Evolutionary conservation across 192 early-diverging fungal genomes (phyloP).

Genomic region (Coemansia reversa): DNA sequence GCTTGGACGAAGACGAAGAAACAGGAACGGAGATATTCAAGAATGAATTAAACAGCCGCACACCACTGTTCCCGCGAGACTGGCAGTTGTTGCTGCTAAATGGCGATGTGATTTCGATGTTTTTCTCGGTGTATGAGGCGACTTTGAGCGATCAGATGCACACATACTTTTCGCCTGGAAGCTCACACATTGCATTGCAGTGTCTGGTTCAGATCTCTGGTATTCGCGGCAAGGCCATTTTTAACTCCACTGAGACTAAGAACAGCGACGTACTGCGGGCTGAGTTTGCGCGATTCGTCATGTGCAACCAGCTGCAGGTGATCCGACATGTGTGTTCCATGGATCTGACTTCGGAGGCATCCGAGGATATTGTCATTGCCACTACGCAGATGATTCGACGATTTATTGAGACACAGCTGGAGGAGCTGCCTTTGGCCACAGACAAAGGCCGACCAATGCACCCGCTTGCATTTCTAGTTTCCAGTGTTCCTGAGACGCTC

Average conservation of each 20-base stretch:
- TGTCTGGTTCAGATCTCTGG: constrained; percentile 51
- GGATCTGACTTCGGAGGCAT: constrained; percentile 37
- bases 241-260: constrained; percentile 15
- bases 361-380: constrained; percentile 45
- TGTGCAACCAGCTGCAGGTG: constrained; percentile 44
- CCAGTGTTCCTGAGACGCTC: constrained; percentile 38
- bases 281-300: constrained; percentile 38
- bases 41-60: constrained; percentile 28
- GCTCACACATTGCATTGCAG: constrained; percentile 47
- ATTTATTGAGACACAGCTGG: constrained; percentile 51
- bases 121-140: constrained; percentile 49
- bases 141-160: constrained; percentile 51
- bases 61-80: constrained; percentile 35
- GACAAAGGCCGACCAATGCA: constrained; percentile 28
- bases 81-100: constrained; percentile 48
- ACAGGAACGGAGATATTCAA: constrained; percentile 28
- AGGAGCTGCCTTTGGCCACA: constrained; percentile 25
- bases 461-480: constrained; percentile 34
- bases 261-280: constrained; percentile 32
- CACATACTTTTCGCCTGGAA: constrained; percentile 47
- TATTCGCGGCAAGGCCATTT: constrained; percentile 42
- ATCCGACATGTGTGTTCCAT: constrained; percentile 48
- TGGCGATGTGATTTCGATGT: constrained; percentile 38
- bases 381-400: constrained; percentile 52
- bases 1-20: constrained; percentile 16